A percentile compares a stretch with the other conserved stretches of the same genome.
phyloP scores from a whole-genome alignment of 345 rosid genomes.

The Pseudoturritis turrita region DNA sequence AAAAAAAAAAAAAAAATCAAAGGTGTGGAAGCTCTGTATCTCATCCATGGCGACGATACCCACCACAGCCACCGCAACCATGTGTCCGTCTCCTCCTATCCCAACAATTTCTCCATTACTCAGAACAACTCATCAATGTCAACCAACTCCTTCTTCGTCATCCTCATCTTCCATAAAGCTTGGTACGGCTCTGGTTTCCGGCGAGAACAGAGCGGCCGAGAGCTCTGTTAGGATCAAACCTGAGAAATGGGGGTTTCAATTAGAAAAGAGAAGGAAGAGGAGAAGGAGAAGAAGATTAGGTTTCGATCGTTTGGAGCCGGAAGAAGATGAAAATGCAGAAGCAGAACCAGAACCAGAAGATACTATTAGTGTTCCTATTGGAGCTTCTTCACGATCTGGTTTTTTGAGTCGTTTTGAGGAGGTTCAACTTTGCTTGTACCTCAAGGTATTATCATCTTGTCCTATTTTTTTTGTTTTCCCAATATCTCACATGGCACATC shows the following conservation, averaged over 20 bases:
- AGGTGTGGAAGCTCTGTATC: conserved; percentile 25
- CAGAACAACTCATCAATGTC: conserved; percentile 36
- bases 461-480: too few species aligned
- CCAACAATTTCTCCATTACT: conserved; percentile 30
- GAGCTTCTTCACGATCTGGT: conserved; percentile 32
- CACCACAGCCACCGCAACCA: conserved; percentile 38
- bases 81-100: conserved; percentile 40
- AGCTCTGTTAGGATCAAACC: conserved; percentile 35
- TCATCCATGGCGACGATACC: conserved; percentile 38
- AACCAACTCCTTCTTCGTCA: conserved; percentile 27
- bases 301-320: conserved; percentile 19
- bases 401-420: conserved; percentile 43
- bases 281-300: conserved; percentile 37
- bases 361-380: background rate
- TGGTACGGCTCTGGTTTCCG: conserved; percentile 4
- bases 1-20: background rate
- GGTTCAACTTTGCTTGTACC: conserved; percentile 44
- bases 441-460: conserved; percentile 40
- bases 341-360: background rate
- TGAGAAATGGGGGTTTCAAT: conserved; percentile 25
- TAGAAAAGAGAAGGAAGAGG: conserved; percentile 40
- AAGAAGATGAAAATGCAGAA: conserved; percentile 21
- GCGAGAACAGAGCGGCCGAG: conserved; percentile 30
- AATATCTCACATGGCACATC: background rate
- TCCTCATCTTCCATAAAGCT: conserved; percentile 29